These are phyloP conservation scores for Dalbergia oliveri DNA, from an alignment of 306 rosid genomes.

Conservation along the genomic window DNA sequence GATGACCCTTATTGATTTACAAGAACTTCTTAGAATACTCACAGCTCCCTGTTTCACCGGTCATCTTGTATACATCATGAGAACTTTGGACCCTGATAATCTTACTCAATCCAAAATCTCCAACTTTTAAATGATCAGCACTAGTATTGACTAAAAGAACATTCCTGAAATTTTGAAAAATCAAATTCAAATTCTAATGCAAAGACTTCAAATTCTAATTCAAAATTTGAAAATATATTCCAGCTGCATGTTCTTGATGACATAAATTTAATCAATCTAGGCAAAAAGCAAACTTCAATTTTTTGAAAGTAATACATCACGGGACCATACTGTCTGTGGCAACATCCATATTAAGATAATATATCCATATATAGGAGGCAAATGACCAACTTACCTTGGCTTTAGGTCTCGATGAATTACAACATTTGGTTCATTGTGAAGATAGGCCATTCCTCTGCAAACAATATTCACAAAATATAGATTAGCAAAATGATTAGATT, in stretches of 20 bases:
- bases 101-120: slow-evolving; percentile 98
- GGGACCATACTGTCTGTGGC: slow-evolving; percentile 8
- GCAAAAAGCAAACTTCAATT: slow-evolving; percentile 34
- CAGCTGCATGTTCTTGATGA: slow-evolving; percentile 37
- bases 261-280: slow-evolving; percentile 34
- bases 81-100: slow-evolving; percentile 89
- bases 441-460: slow-evolving; percentile 95
- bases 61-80: slow-evolving; percentile 99
- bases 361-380: slow-evolving; percentile 33
- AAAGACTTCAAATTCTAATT: neutral
- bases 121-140: slow-evolving; percentile 97
- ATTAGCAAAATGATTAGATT: slow-evolving; percentile 48
- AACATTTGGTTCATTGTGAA: slow-evolving; percentile 96
- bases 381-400: slow-evolving; percentile 77
- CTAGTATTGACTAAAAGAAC: slow-evolving; percentile 94
- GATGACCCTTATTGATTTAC: slow-evolving; percentile 13
- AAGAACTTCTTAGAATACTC: slow-evolving; percentile 57
- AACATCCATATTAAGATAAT: slow-evolving; percentile 34
- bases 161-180: slow-evolving; percentile 71
- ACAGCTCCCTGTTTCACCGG: slow-evolving; percentile 99
- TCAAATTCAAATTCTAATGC: slow-evolving; percentile 38
- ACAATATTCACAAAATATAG: slow-evolving; percentile 46
- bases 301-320: slow-evolving; percentile 25
- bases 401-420: slow-evolving; percentile 91
- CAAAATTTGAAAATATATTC: neutral